These are phyloP conservation scores for Trichoderma sp. DNA, from an alignment of 2,329 filamentous ascomycete genomes.

Conservation along the genomic window DNA sequence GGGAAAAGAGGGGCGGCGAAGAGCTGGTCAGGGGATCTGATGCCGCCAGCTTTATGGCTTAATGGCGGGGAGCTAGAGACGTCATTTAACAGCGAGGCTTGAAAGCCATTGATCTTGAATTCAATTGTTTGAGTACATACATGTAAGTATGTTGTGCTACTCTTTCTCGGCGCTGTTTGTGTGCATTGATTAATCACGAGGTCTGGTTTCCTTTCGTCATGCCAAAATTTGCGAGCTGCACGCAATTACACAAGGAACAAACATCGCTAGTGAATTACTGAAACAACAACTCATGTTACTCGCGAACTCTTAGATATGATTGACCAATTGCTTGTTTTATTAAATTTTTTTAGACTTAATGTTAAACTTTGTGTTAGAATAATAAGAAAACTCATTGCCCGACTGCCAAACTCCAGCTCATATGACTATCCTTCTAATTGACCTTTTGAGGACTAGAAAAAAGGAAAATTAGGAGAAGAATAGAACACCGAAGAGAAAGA, in stretches of 20 bases:
- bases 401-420: neutral
- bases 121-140: neutral
- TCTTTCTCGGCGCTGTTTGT: neutral
- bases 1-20: constrained; percentile 3
- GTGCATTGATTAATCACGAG: neutral
- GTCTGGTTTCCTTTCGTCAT: too few relatives aligned
- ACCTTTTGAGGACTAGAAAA: neutral
- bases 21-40: constrained; percentile 7
- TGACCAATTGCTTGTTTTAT: neutral
- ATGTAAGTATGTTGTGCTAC: neutral
- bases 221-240: neutral
- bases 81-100: neutral
- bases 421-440: neutral
- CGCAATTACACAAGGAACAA: neutral
- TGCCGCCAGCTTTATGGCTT: neutral
- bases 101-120: neutral
- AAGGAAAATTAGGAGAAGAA: neutral
- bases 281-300: neutral
- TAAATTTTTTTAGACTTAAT: neutral
- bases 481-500: neutral
- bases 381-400: neutral
- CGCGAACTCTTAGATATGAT: neutral
- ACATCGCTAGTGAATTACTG: neutral
- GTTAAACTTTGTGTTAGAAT: neutral
- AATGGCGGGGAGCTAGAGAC: neutral